Percentiles rank a stretch among this genome's conserved stretches.
These are phyloP conservation scores for Globisporangium iwayamae DNA, from an alignment of 352 stramenopile genomes.

Conservation along the genomic window DNA sequence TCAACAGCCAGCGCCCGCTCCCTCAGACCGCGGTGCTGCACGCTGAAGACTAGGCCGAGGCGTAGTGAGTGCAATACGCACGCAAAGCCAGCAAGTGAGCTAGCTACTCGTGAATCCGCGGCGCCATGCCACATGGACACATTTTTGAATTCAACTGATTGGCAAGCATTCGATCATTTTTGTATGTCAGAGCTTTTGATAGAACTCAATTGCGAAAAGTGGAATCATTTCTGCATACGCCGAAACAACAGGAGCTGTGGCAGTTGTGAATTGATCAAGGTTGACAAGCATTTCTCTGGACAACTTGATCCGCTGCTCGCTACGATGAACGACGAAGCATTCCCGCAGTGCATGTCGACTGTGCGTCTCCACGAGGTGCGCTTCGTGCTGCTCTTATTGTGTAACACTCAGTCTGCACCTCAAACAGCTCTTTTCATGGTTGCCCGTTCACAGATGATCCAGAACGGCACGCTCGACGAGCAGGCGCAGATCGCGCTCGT, in stretches of 20 bases:
- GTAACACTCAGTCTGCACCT: neutral
- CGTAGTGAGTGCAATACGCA: neutral
- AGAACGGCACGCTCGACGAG: constrained; percentile 35
- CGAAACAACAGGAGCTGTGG: no score
- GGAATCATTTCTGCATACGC: neutral
- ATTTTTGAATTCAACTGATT: neutral
- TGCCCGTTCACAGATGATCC: constrained; percentile 32
- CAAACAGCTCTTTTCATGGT: neutral
- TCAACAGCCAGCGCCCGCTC: constrained; percentile 36
- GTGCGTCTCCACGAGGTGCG: constrained; percentile 66
- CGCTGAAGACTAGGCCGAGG: neutral
- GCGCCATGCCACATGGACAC: neutral
- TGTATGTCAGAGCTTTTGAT: neutral
- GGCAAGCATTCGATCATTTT: neutral
- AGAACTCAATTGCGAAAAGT: neutral
- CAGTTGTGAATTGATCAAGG: neutral
- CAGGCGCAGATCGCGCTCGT: constrained; percentile 39
- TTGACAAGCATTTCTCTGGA: neutral
- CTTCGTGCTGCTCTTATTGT: neutral
- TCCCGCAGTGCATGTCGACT: constrained; percentile 57
- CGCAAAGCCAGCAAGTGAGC: neutral
- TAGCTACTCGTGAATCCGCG: no score
- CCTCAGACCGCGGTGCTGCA: neutral
- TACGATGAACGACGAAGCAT: constrained; percentile 32
- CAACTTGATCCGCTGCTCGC: neutral